These are phyloP conservation scores for Fusarium graminum DNA, from an alignment of 2,329 filamentous ascomycete species.

Conservation along the genomic window DNA sequence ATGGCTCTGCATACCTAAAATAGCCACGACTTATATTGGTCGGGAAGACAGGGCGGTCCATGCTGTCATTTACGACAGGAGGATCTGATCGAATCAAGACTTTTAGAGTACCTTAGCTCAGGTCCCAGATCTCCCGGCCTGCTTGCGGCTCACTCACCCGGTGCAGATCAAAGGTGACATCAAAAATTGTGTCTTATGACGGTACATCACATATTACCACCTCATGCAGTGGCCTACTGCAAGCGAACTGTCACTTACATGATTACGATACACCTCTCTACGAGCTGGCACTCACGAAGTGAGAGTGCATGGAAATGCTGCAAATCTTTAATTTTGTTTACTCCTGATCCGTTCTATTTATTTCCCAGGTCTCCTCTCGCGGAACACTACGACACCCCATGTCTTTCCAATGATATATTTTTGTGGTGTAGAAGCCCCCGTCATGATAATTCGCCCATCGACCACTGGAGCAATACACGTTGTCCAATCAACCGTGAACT, in stretches of 20 bases:
- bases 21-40: constrained; percentile 15
- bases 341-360: constrained; percentile 10
- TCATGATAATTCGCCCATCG: constrained; percentile 78
- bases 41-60: not conserved
- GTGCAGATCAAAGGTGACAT: constrained; percentile 15
- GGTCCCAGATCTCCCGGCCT: constrained; percentile 4
- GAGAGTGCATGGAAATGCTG: not conserved
- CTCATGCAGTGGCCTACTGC: not conserved
- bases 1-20: constrained; percentile 7
- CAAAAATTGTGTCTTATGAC: not conserved
- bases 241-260: not conserved
- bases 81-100: constrained; percentile 21
- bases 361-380: not conserved
- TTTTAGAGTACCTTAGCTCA: constrained; percentile 6
- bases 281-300: not conserved
- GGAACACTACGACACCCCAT: not conserved
- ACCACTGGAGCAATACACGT: constrained; percentile 81
- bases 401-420: constrained; percentile 6
- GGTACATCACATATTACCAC: not conserved
- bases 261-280: not conserved
- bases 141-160: not conserved
- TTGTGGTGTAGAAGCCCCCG: constrained; percentile 45
- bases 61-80: constrained; percentile 28
- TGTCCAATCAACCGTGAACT: constrained; percentile 79
- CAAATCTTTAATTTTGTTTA: constrained; percentile 13